Percentiles rank a stretch among this genome's conserved stretches.
Conservation (phyloP, 176 grass and related monocot species). For the Musa troglodytarum region DNA sequence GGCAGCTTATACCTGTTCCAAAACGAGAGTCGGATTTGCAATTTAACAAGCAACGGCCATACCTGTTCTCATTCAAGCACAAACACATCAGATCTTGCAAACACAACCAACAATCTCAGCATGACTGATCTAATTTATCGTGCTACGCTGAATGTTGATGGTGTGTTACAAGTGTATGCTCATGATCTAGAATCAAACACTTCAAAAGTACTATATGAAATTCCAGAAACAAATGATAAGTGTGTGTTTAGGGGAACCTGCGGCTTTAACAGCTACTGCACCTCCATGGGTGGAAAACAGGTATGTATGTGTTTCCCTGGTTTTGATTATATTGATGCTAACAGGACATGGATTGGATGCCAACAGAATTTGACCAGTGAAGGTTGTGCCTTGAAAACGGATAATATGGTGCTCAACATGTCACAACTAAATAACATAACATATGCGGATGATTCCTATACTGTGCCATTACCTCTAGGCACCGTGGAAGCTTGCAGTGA, state of each 20-base stretch:
- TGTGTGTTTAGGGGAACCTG: neutral
- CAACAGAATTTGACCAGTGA: neutral
- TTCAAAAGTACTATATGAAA: neutral
- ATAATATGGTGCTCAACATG: neutral
- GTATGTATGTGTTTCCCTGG: neutral
- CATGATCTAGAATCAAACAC: neutral
- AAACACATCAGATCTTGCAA: neutral
- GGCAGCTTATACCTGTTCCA: neutral
- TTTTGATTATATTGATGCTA: neutral
- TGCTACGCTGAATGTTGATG: neutral
- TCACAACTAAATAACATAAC: neutral
- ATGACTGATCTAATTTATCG: neutral
- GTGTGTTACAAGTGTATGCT: neutral
- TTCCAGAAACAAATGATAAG: neutral
- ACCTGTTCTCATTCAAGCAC: neutral
- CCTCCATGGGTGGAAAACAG: neutral
- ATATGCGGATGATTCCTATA: neutral
- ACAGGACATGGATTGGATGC: neutral
- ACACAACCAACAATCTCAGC: neutral
- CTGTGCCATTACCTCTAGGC: neutral
- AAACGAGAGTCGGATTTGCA: neutral
- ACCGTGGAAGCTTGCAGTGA: neutral
- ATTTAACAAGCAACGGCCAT: neutral
- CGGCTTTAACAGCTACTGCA: neutral
- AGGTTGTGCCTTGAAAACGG: neutral